Base-by-base conservation (phyloP, 1,139 yeast genomes). In the Candida sanyaensis region DNA sequence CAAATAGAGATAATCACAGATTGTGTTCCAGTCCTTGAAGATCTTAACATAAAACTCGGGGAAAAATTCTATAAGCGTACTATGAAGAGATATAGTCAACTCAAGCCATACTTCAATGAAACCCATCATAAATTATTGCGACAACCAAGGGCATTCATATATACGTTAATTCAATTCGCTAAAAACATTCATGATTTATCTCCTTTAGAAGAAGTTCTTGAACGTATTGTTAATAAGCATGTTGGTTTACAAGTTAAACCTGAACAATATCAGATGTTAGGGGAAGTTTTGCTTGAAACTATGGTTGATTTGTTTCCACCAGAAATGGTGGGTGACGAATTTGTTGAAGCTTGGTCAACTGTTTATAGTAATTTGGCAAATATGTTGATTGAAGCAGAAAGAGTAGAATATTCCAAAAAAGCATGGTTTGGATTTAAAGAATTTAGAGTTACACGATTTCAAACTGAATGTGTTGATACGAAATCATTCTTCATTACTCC, bases 341-440 rank as follows among this genome's bases (percentile, higher is more conserved):
- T 86, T 50, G 58, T 84, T 44, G 73, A 66, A 32, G 88, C 89
- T 10, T 85, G 90, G 89, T 69, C 73, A 21, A 76, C 69, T 41
- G 90, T 91, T 1, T 86, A 85, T 62, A 78, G 78, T 33, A 82
- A 79, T 51, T 72, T 86, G 52, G 91, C 91, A 2, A 75, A 80
- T 50, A 62, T 82, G n/a, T 72, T 86, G 55, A 85, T 86, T 57
- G 68, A 71, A 43, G 77, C 80, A 27, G 92, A 86, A 63, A 67
- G 65, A 46, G 64, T 64, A 6, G 63, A 73, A 55, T 85, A 83
- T 59, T 60, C 63, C 23, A 57, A 64, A 37, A 68, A 66, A 38
- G 73, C 75, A n/a, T 84, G 89, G 89, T 58, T 66, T 26, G 84
- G 81, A 2, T 83, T 81, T 70, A 75, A 79, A 52, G 69, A 71